Evolutionary conservation across 2,329 filamentous ascomycete genomes (phyloP), one percentile per base, ranked within the genome.

Genomic region (Trichoderma sp.): DNA sequence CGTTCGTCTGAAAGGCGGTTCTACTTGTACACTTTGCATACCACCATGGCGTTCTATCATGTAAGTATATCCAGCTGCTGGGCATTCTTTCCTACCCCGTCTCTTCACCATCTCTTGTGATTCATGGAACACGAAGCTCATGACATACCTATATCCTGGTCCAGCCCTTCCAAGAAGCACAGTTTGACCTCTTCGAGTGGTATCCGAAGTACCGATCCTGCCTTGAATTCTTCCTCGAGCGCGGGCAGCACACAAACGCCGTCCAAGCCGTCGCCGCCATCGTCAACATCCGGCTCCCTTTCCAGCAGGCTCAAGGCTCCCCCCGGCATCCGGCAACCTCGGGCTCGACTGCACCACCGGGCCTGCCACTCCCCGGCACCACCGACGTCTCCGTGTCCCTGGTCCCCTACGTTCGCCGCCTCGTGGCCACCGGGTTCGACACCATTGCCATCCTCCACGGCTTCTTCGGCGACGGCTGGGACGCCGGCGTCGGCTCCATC

Each of bases 381-480:
- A 67, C 73, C 69, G 66, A 72, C 68, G 68, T 71, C 63, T 69
- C 74, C 51, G 82, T 97, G 14, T 69, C 74, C 51, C 82, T 97
- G 12, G 85, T 95, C 4, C 94, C 95, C 0, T 99, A 96, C 76
- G 89, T 98, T 68, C 89, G 94, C 41, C 91, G 95, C 17, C 84
- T 98, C 2, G 88, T 98, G 54, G 92, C 92, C 17, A 98, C 94
- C 0, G 94, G 93, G 2, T 95, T 96, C 80, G 95, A 98, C 76
- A 88, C 88, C 47, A 88, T 90, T 0, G 88, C 88, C 0, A 89
- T 98, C n/a, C 81, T 99, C 67, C 92, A 97, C 74, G 93, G 93
- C 12, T 97, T 97, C 80, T 99, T 98, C 72, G 95, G 95, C n/a
- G 91, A 97, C 69, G 90, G 96, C 74, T 99, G 93, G 91, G 78